A percentile compares a stretch with the other conserved stretches of the same genome.
Conservation (phyloP, 768 basidiomycete species). For the Hortiboletus flavorubellus region DNA sequence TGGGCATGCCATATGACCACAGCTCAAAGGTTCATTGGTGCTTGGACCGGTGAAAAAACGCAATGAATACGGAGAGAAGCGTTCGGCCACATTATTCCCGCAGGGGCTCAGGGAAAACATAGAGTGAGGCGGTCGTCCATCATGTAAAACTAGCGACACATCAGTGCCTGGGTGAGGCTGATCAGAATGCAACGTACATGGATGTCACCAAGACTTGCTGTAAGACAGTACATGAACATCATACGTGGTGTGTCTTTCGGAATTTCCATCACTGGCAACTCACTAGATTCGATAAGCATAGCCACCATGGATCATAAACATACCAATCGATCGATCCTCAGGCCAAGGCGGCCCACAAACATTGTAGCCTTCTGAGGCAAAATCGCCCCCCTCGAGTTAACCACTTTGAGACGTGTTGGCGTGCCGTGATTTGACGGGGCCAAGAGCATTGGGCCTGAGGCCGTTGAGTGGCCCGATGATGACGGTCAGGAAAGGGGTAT, state of each 20-base stretch:
- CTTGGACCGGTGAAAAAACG: background rate
- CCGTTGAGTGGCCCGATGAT: too few species aligned
- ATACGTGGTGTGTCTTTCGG: too few species aligned
- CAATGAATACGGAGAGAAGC: background rate
- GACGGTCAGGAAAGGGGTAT: too few species aligned
- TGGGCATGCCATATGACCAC: background rate
- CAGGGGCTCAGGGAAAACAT: background rate
- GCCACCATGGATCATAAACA: background rate
- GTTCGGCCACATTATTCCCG: background rate
- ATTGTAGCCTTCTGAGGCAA: background rate
- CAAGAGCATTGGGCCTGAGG: too few species aligned
- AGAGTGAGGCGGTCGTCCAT: background rate
- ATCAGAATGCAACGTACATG: background rate
- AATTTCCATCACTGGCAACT: too few species aligned
- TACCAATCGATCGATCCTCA: background rate
- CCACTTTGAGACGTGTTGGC: too few species aligned
- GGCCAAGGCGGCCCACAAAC: background rate
- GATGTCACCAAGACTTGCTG: too few species aligned
- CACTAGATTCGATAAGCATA: too few species aligned
- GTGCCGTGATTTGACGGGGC: too few species aligned
- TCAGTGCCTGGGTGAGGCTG: background rate
- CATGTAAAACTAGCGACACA: background rate
- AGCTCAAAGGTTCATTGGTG: background rate
- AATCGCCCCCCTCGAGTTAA: too few species aligned
- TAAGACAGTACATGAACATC: too few species aligned